Conservation (phyloP, 2,329 filamentous ascomycete species). For the Aspergillus brasiliensis region DNA sequence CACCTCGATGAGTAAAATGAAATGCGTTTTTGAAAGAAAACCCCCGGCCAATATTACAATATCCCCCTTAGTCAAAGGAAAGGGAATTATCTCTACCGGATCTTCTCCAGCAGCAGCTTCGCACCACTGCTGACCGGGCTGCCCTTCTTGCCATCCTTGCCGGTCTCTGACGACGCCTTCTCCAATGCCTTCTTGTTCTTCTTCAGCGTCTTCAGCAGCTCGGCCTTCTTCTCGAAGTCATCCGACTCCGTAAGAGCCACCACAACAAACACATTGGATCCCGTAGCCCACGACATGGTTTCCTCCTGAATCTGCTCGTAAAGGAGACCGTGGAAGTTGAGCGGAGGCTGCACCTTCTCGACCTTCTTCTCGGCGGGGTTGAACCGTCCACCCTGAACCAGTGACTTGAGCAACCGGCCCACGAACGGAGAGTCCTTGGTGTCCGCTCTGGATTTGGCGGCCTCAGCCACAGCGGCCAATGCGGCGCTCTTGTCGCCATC, state of each 20-base stretch:
- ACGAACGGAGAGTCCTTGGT: conserved; percentile 66
- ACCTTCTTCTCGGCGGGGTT: conserved; percentile 73
- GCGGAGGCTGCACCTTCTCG: conserved; percentile 70
- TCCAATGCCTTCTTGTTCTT: conserved; percentile 72
- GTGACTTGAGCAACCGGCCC: conserved; percentile 84
- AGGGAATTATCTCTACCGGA: conserved; percentile 23
- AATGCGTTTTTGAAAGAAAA: conserved; percentile 1
- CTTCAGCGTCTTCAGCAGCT: conserved; percentile 70
- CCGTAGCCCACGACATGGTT: conserved; percentile 80
- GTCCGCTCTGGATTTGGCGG: conserved; percentile 45
- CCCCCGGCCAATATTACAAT: conserved; percentile 7
- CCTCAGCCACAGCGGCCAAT: conserved; percentile 64
- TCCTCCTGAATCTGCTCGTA: conserved; percentile 77
- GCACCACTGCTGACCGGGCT: conserved; percentile 50
- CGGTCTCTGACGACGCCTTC: conserved; percentile 56
- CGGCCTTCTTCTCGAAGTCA: conserved; percentile 67
- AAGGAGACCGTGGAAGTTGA: conserved; percentile 79
- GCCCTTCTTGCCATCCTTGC: conserved; percentile 47
- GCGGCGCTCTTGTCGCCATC: conserved; percentile 76
- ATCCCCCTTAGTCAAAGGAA: not conserved
- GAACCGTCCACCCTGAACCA: conserved; percentile 86
- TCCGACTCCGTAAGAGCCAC: conserved; percentile 76
- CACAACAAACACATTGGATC: conserved; percentile 82
- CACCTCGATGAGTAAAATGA: not conserved
- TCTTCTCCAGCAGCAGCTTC: conserved; percentile 42